These are phyloP conservation scores for Ogataea glucozyma DNA, from an alignment of 805 yeast species.

Conservation along the genomic window DNA sequence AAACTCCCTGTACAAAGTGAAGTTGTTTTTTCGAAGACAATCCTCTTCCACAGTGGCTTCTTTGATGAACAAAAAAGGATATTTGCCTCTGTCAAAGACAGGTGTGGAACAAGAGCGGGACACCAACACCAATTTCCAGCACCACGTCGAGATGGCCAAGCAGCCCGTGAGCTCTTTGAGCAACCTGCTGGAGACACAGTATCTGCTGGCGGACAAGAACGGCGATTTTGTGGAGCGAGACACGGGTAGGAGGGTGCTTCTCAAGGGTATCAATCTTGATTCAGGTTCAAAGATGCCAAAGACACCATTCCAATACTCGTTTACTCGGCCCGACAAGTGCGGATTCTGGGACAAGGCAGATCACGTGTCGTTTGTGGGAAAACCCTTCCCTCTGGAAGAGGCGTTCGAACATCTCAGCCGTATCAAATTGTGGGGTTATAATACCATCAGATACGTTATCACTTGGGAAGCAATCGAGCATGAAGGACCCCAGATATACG, in stretches of 20 bases:
- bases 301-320: constrained; percentile 49
- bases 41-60: neutral
- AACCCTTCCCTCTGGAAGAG: constrained; percentile 77
- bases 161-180: constrained; percentile 19
- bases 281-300: constrained; percentile 71
- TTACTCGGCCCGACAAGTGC: constrained; percentile 38
- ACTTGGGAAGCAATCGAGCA: constrained; percentile 96
- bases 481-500: constrained; percentile 80
- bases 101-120: constrained; percentile 5
- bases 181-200: constrained; percentile 24
- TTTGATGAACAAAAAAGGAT: constrained; percentile 20
- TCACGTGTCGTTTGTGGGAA: constrained; percentile 74
- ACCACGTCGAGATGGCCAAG: constrained; percentile 14
- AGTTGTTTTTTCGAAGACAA: neutral
- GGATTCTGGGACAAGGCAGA: constrained; percentile 69
- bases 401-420: constrained; percentile 68
- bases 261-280: constrained; percentile 83
- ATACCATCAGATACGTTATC: constrained; percentile 69
- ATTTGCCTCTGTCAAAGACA: constrained; percentile 15
- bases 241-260: constrained; percentile 57
- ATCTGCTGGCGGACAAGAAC: constrained; percentile 37
- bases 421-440: constrained; percentile 80
- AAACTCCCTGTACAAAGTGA: too few relatives aligned
- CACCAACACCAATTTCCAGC: neutral
- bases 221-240: constrained; percentile 59